phyloP scores from a whole-genome alignment of 805 yeast genomes.

The Phaffomyces opuntiae region DNA sequence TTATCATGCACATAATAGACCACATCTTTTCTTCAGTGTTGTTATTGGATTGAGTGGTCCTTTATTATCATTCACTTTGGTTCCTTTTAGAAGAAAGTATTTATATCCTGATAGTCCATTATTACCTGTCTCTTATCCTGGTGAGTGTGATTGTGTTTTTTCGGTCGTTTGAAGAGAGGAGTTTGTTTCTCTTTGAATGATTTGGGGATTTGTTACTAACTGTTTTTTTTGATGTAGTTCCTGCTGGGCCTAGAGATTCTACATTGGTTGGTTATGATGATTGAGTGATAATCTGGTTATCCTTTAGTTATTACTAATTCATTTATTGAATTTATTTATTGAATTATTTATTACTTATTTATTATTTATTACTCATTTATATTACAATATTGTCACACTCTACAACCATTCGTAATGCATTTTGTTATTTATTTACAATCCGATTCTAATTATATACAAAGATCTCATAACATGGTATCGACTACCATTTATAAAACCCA shows the following conservation, averaged over 20 bases:
- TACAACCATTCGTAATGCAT: constrained; percentile 1
- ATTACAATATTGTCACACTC: not conserved
- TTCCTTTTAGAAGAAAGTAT: constrained; percentile 66
- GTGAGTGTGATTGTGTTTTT: constrained; percentile 11
- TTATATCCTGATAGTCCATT: constrained; percentile 59
- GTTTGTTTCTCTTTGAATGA: too few relatives aligned
- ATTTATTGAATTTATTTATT: constrained; percentile 10
- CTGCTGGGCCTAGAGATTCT: constrained; percentile 43
- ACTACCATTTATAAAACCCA: constrained; percentile 50
- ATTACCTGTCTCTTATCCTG: constrained; percentile 46
- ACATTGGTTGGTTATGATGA: constrained; percentile 52
- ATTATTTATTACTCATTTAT: not conserved
- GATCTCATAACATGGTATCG: too few relatives aligned
- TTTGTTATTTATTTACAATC: constrained; percentile 7
- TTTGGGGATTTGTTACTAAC: not conserved
- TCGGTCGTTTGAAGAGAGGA: too few relatives aligned
- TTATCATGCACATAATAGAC: constrained; percentile 69
- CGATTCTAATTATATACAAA: constrained; percentile 1
- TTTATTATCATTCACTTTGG: constrained; percentile 45
- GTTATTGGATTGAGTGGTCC: constrained; percentile 66
- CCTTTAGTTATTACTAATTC: constrained; percentile 1
- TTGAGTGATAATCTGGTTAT: constrained; percentile 11
- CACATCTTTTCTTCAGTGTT: constrained; percentile 63
- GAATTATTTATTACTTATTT: constrained; percentile 1
- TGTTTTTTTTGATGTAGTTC: constrained; percentile 24